Evolutionary conservation across 495 filamentous ascomycete genomes (phyloP).

Genomic region (Lasiosphaeria ovina): DNA sequence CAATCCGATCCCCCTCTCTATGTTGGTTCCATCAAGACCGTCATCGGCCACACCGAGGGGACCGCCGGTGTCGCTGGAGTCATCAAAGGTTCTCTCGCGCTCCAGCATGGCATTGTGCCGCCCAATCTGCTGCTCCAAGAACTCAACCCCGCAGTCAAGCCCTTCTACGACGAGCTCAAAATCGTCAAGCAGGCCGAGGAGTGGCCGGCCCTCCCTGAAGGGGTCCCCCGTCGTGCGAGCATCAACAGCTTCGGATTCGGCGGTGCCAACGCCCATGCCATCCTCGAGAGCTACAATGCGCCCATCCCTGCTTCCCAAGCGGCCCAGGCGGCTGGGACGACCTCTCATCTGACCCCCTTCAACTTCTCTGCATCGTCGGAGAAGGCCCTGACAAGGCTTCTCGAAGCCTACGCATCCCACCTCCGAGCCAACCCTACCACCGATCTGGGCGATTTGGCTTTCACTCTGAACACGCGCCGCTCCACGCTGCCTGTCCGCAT

Average conservation of each 20-base stretch:
- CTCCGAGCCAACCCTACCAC: conserved; percentile 38
- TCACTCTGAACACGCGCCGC: conserved; percentile 34
- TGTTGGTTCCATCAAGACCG: conserved; percentile 55
- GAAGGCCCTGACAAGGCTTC: conserved; percentile 30
- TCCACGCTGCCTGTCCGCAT: conserved; percentile 33
- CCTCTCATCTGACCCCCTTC: conserved; percentile 30
- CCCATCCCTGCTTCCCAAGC: conserved; percentile 24
- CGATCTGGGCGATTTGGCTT: conserved; percentile 32
- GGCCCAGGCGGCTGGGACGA: neutral
- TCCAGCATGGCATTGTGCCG: conserved; percentile 49
- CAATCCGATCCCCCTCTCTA: conserved; percentile 34
- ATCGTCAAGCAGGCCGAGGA: conserved; percentile 21
- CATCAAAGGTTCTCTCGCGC: conserved; percentile 46
- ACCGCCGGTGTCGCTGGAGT: conserved; percentile 50
- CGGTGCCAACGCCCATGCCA: conserved; percentile 14
- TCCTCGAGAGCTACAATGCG: conserved; percentile 24
- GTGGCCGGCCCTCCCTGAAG: conserved; percentile 4
- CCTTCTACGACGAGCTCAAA: conserved; percentile 13
- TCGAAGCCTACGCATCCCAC: conserved; percentile 37
- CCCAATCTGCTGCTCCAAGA: conserved; percentile 46
- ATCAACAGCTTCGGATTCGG: conserved; percentile 16
- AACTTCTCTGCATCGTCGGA: conserved; percentile 43
- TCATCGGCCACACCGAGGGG: conserved; percentile 56
- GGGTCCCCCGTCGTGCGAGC: conserved; percentile 12
- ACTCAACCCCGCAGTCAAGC: conserved; percentile 43